These are phyloP conservation scores for Hydrangea macrophylla DNA, from an alignment of 148 eudicot species.

Conservation along the genomic window DNA sequence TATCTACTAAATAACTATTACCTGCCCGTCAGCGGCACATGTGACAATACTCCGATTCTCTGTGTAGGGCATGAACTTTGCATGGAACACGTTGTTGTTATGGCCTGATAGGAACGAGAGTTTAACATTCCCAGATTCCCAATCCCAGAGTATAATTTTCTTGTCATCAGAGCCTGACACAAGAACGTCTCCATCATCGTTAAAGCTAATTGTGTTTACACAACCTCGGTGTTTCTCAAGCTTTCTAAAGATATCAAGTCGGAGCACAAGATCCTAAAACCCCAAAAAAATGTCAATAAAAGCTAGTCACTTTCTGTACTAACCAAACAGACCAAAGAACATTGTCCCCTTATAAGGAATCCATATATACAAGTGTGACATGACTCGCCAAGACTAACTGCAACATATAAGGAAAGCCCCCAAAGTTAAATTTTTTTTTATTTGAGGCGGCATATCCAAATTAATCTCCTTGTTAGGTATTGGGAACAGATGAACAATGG, in stretches of 20 bases:
- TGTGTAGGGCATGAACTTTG: constrained; percentile 82
- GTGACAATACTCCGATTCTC: constrained; percentile 79
- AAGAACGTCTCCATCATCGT: constrained; percentile 68
- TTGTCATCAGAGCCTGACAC: constrained; percentile 92
- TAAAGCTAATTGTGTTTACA: constrained; percentile 92
- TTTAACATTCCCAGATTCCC: constrained; percentile 67
- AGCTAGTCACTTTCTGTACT: too few relatives aligned
- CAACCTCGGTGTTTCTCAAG: constrained; percentile 85
- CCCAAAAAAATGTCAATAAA: constrained; percentile 8
- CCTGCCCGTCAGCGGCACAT: constrained; percentile 99
- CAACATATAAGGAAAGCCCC: too few relatives aligned
- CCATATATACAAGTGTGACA: too few relatives aligned
- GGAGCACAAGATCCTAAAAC: constrained; percentile 76
- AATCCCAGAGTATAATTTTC: constrained; percentile 80
- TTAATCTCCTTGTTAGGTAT: too few relatives aligned
- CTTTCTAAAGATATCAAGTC: constrained; percentile 61
- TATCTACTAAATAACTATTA: constrained; percentile 19
- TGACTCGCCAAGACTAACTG: too few relatives aligned
- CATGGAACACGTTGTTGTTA: constrained; percentile 79
- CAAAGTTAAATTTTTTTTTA: too few relatives aligned
- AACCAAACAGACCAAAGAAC: too few relatives aligned
- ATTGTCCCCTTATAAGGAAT: too few relatives aligned
- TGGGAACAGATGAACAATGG: too few relatives aligned
- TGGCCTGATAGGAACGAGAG: constrained; percentile 84
- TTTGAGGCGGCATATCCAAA: too few relatives aligned